A percentile compares a stretch with the other conserved stretches of the same genome.
Evolutionary conservation across 139 green algal genomes (phyloP).

Genomic region (Pseudopediastrum boryanum): DNA sequence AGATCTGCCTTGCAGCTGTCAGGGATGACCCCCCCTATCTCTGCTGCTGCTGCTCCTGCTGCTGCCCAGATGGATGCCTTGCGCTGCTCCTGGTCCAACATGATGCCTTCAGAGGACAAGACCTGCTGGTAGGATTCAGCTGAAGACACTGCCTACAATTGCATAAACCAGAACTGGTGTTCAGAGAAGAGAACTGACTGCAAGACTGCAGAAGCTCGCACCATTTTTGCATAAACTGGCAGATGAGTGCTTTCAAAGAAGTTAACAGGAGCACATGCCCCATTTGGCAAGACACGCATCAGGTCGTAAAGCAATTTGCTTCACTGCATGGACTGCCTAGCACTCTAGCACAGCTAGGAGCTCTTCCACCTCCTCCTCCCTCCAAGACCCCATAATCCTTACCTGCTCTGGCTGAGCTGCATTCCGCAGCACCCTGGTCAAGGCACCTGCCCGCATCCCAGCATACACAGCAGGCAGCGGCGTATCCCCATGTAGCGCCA

Average conservation of each 20-base stretch:
- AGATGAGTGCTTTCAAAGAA: no score
- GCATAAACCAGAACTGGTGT: no score
- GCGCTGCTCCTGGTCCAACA: conserved; percentile 57
- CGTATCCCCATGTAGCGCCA: conserved; percentile 87
- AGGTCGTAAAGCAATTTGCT: no score
- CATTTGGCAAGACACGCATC: no score
- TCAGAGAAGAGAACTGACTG: no score
- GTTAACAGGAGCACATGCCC: no score
- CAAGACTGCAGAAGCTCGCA: no score
- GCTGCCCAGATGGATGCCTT: conserved; percentile 73
- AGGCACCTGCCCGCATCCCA: conserved; percentile 41
- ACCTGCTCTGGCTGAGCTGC: conserved; percentile 38
- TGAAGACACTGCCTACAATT: conserved; percentile 30
- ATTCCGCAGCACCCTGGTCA: conserved; percentile 78
- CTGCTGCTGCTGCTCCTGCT: conserved; percentile 40
- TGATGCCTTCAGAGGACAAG: conserved; percentile 70
- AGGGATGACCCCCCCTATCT: conserved; percentile 65
- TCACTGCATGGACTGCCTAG: no score
- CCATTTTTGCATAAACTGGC: no score
- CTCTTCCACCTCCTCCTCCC: no score
- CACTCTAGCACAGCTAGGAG: no score
- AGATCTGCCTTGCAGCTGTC: conserved; percentile 64
- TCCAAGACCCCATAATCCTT: neutral
- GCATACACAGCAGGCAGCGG: conserved; percentile 65
- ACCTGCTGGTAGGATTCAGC: conserved; percentile 72